A percentile compares a stretch with the other conserved stretches of the same genome.
phyloP scores from a whole-genome alignment of 805 yeast species.

The Yarrowia sp. region DNA sequence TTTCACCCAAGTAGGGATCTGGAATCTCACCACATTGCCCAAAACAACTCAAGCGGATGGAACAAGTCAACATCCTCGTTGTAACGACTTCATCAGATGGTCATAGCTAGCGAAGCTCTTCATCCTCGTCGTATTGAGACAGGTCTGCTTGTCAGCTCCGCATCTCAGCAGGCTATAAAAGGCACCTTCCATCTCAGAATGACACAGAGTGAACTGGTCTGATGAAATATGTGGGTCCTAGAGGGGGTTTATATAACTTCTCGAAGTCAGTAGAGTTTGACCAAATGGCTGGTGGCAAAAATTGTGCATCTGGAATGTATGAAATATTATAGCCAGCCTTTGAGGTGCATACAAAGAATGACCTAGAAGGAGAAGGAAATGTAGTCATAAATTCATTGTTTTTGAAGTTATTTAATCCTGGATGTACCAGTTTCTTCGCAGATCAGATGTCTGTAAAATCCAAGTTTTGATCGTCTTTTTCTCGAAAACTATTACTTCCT shows the following conservation, averaged over 20 bases:
- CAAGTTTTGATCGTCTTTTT: no score
- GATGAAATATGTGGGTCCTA: not conserved
- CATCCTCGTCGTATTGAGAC: no score
- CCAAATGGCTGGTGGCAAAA: not conserved
- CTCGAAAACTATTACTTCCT: no score
- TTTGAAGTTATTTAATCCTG: no score
- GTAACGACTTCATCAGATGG: no score
- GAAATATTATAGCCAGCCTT: not conserved
- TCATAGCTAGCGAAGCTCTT: no score
- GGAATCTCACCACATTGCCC: not conserved
- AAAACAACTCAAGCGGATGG: not conserved
- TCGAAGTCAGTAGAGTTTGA: not conserved
- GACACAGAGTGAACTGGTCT: slow-evolving; percentile 1
- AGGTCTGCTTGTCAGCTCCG: no score
- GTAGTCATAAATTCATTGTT: no score
- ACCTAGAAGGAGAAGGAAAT: not conserved
- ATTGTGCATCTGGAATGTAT: not conserved
- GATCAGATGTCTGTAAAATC: no score
- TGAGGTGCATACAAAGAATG: not conserved
- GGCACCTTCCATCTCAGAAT: not conserved
- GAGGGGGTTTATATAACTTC: not conserved
- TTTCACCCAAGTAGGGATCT: not conserved
- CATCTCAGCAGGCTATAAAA: not conserved
- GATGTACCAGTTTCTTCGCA: no score
- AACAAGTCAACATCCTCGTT: no score